Evolutionary conservation across 192 early-diverging fungal genomes (phyloP), one percentile per base, ranked within the genome.

Genomic region (Umbelopsis vinacea): DNA sequence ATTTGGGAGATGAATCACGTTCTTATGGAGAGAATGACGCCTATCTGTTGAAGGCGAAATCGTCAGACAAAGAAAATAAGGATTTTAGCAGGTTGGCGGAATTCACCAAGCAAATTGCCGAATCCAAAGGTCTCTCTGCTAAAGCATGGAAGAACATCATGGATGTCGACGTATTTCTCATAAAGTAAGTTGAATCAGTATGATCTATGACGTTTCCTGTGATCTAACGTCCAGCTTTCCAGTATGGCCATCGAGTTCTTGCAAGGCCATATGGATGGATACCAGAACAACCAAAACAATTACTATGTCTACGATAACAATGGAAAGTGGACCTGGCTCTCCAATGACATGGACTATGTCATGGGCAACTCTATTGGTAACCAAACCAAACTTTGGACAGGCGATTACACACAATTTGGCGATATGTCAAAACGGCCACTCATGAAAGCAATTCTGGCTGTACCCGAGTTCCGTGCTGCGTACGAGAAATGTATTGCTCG

Each of bases 191-290:
- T 17, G 24, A 26, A 35, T 4, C 26, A 71, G 23, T 19, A 7
- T 23, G 3, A 2, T 48, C 12, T 57, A 57, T n/a, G 29, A 7
- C 38, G 26, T 54, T 24, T 71, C 24, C 17, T n/a, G 9, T 33
- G 6, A 19, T 26, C n/a, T 23, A 2, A 53, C 17, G 21, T n/a
- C 23, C 24, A 24, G 5, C 6, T 48, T 47, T 63, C 26, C 71
- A 79, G 77, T 29, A 79, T 79, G 77, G 77, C 73, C 1, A 47
- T 79, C 4, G 77, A 79, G 43, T 79, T 79, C 53, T 4, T 71
- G 19, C 52, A 68, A 33, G 77, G 69, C 4, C 67, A 50, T 46
- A 67, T 66, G 72, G 77, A 79, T 52, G 73, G 66, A 19, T 74
- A 74, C 52, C 52, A 74, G 7, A 66, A 69, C 23, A 79, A 79